phyloP scores from a whole-genome alignment of 2,329 filamentous ascomycete genomes.

The Venturia asperata region DNA sequence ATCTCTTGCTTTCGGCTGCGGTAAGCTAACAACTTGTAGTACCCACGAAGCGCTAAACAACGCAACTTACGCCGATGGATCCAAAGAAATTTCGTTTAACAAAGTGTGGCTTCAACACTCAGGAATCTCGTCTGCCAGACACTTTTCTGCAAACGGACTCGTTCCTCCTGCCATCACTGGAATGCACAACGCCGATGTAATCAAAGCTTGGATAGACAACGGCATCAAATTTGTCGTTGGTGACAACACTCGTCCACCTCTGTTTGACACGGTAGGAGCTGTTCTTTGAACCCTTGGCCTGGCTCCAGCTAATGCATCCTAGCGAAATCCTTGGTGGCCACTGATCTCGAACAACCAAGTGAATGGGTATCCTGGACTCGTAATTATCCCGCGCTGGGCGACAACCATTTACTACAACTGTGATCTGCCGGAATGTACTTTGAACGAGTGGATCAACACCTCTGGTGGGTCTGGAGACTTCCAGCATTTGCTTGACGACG shows the following conservation, averaged over 20 bases:
- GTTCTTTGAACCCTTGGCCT: background rate
- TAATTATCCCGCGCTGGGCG: constrained; percentile 53
- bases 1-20: background rate
- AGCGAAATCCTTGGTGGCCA: constrained; percentile 48
- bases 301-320: background rate
- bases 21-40: constrained; percentile 22
- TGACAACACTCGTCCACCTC: constrained; percentile 52
- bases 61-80: constrained; percentile 51
- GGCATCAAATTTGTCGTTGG: constrained; percentile 56
- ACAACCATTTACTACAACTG: constrained; percentile 61
- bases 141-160: constrained; percentile 49
- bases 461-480: constrained; percentile 50
- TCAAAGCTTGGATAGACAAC: constrained; percentile 52
- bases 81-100: constrained; percentile 55
- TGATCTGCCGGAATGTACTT: constrained; percentile 49
- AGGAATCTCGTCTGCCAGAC: constrained; percentile 40
- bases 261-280: constrained; percentile 40
- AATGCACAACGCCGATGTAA: constrained; percentile 56
- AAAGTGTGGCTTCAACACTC: constrained; percentile 51
- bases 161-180: constrained; percentile 59
- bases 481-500: constrained; percentile 44
- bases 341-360: constrained; percentile 44
- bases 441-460: constrained; percentile 54
- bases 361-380: constrained; percentile 51
- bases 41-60: constrained; percentile 54